Base-by-base conservation (phyloP, 2,329 filamentous ascomycete genomes). In the Cyclaneusma minus region DNA sequence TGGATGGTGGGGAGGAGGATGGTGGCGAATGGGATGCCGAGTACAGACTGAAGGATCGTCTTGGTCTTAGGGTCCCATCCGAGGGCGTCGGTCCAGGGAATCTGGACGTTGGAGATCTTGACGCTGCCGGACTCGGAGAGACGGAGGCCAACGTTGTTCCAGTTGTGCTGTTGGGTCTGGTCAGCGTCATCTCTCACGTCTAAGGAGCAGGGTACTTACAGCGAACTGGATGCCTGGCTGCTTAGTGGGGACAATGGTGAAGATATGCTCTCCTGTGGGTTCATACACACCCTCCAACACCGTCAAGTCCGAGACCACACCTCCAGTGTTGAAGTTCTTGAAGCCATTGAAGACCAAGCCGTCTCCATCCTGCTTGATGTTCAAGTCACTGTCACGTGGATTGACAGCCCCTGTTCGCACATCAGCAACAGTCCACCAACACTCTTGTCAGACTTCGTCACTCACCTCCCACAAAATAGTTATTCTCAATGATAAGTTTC, bases 291-390 rank as follows among this genome's bases (percentile, higher is more conserved):
- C 71, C 38, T 78, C 71, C 0, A 78, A 56, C 0, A 77, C 67
- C 0, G 69, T 75, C 12, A 77, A 48, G 31, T 78, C 71, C 0
- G 68, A 74, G 3, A 78, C 56, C 0, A 74, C 69, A 14, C 70
- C 71, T 1, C 72, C 72, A 0, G 71, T 78, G 40, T 71, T 77
- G 54, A 77, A 77, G 47, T 64, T 56, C 45, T 78, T 78, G 46
- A 56, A 59, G 2, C 71, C 69, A 31, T 65, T 64, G 45, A 72
- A 76, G 3, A 70, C 43, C 9, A 76, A 44, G 3, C 59, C 49
- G 4, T 68, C 61, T 2, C 62, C 66, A 1, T 67, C 55, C 2
- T 54, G 45, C 0, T 54, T 65, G 33, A 73, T 68, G 16, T 56
- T 62, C 6, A 74, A 47, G 36, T 76, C 69, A 20, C 52, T 66